Percentiles rank a stretch among this genome's conserved stretches.
These are phyloP conservation scores for Mallotus japonicus DNA, from an alignment of 441 rosid genomes.

Conservation along the genomic window DNA sequence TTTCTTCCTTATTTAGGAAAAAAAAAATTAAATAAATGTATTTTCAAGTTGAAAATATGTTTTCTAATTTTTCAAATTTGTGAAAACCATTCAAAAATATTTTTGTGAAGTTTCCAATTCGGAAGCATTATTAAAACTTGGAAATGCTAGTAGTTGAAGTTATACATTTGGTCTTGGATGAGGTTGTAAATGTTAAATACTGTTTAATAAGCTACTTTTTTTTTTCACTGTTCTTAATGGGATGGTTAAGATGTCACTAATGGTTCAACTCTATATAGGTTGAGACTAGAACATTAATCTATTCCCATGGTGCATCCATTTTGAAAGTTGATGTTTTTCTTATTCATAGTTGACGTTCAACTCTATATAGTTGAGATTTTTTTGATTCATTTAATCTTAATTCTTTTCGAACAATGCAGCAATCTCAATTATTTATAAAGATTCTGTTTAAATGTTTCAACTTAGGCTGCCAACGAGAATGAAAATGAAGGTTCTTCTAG, in stretches of 20 bases:
- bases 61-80: too few species aligned
- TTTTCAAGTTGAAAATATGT: too few species aligned
- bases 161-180: too few species aligned
- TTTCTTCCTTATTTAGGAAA: too few species aligned
- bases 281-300: not conserved
- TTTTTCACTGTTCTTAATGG: not conserved
- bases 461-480: slow-evolving; percentile 45
- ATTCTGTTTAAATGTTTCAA: slow-evolving; percentile 6
- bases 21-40: too few species aligned
- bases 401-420: not conserved
- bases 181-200: not conserved
- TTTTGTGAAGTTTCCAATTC: too few species aligned
- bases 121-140: too few species aligned
- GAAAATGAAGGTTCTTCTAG: slow-evolving; percentile 41
- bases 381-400: not conserved
- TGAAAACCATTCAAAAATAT: too few species aligned
- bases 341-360: too few species aligned
- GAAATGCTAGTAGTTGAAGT: too few species aligned
- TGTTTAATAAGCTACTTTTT: not conserved
- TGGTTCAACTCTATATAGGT: not conserved
- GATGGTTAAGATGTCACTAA: not conserved
- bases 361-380: not conserved
- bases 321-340: not conserved
- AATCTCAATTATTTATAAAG: not conserved
- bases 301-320: not conserved